Conservation (phyloP, 2,329 filamentous ascomycete species). For the Beauveria caledonica region DNA sequence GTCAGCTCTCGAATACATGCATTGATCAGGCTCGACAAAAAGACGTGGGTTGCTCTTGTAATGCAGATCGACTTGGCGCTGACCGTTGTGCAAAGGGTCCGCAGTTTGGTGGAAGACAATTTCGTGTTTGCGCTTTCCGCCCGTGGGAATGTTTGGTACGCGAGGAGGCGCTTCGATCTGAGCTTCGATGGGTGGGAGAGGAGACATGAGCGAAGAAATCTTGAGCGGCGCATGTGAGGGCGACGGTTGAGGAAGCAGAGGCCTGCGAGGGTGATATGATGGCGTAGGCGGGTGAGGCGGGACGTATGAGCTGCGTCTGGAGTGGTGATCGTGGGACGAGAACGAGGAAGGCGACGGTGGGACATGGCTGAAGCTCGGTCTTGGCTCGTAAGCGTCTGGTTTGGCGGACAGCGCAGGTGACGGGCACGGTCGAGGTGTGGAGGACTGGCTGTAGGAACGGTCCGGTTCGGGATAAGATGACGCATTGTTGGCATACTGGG, state of each 20-base stretch:
- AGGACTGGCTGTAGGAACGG: constrained; percentile 30
- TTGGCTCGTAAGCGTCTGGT: constrained; percentile 28
- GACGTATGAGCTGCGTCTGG: constrained; percentile 24
- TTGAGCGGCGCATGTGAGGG: constrained; percentile 30
- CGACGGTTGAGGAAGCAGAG: constrained; percentile 18
- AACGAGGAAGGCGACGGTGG: constrained; percentile 29
- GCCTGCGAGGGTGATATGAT: constrained; percentile 20
- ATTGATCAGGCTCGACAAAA: constrained; percentile 22
- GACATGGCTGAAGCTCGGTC: constrained; percentile 28
- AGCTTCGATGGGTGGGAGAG: constrained; percentile 27
- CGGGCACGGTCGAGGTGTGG: constrained; percentile 22
- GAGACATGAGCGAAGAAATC: constrained; percentile 27
- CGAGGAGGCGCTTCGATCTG: constrained; percentile 23
- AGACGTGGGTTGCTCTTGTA: constrained; percentile 17
- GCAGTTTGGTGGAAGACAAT: constrained; percentile 25
- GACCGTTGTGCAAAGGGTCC: constrained; percentile 28
- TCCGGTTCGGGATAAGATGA: constrained; percentile 31
- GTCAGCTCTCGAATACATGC: constrained; percentile 28
- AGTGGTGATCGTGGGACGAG: constrained; percentile 20
- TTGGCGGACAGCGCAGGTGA: constrained; percentile 25
- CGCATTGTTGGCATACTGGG: constrained; percentile 27
- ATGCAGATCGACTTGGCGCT: constrained; percentile 29
- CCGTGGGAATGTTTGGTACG: constrained; percentile 20
- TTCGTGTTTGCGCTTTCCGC: constrained; percentile 31
- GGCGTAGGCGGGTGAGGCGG: constrained; percentile 17